phyloP scores from a whole-genome alignment of 257 asterid genomes.

The Nicotiana attenuata region DNA sequence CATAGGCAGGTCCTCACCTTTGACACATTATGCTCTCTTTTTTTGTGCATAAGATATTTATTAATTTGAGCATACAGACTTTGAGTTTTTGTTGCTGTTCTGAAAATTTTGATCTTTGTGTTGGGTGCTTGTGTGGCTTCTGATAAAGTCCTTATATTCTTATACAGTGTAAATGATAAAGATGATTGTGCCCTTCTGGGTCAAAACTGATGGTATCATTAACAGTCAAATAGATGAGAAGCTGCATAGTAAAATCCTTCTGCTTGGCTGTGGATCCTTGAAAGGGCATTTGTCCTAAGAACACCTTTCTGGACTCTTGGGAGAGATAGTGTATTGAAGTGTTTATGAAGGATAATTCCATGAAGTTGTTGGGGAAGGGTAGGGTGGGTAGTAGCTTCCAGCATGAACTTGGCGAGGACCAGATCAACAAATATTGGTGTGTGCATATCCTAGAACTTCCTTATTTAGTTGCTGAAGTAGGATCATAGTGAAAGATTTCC shows the following conservation, averaged over 20 bases:
- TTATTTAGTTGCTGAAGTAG: background rate
- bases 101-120: background rate
- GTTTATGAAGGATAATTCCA: background rate
- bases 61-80: background rate
- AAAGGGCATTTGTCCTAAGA: background rate
- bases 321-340: background rate
- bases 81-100: background rate
- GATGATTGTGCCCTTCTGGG: background rate
- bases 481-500: background rate
- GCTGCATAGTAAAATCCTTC: background rate
- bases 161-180: background rate
- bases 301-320: background rate
- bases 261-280: background rate
- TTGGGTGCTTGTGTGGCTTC: background rate
- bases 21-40: slow-evolving; percentile 17
- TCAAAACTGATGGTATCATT: background rate
- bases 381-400: background rate
- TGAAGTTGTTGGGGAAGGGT: background rate
- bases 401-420: background rate
- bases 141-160: background rate
- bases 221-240: background rate
- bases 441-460: background rate
- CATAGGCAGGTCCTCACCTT: slow-evolving; percentile 97
- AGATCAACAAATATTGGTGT: background rate
- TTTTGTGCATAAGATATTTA: background rate